A percentile compares a stretch with the other conserved stretches of the same genome.
Conservation (phyloP, 129 eudicot species). For the Centrapalus pauciflorus region DNA sequence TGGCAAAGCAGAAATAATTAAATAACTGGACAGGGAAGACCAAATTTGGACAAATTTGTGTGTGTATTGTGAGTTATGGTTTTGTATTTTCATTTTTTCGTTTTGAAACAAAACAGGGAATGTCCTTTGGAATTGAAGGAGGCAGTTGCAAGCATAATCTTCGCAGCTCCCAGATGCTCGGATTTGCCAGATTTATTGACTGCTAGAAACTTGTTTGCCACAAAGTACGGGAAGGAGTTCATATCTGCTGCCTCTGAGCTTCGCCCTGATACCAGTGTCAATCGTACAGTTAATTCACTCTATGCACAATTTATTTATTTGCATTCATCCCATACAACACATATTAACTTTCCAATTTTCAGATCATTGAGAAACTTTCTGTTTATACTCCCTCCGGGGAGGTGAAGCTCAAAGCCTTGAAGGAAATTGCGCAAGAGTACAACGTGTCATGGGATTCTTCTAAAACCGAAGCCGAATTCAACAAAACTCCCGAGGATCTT, state of each 20-base stretch:
- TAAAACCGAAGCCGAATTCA: conserved; percentile 77
- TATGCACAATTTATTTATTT: neutral
- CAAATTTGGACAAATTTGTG: neutral
- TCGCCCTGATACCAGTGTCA: conserved; percentile 95
- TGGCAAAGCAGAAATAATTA: too few relatives aligned
- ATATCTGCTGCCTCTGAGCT: conserved; percentile 86
- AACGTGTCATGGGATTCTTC: conserved; percentile 82
- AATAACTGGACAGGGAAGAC: too few relatives aligned
- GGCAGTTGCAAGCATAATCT: conserved; percentile 93
- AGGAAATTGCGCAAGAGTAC: conserved; percentile 73
- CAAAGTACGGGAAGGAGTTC: conserved; percentile 95
- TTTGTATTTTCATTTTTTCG: neutral
- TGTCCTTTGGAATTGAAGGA: conserved; percentile 89
- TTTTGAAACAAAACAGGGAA: conserved; percentile 51
- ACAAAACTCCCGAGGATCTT: conserved; percentile 77
- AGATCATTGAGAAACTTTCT: conserved; percentile 96
- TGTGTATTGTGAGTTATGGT: neutral
- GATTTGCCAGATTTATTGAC: conserved; percentile 87
- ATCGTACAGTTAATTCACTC: conserved; percentile 82
- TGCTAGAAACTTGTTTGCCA: conserved; percentile 61
- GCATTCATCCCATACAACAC: conserved; percentile 1
- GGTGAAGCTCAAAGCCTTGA: conserved; percentile 54
- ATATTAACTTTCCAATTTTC: neutral
- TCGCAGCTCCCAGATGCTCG: conserved; percentile 96
- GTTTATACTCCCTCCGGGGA: conserved; percentile 73